phyloP scores from a whole-genome alignment of 495 filamentous ascomycete genomes.

The Xylaria palmicola region DNA sequence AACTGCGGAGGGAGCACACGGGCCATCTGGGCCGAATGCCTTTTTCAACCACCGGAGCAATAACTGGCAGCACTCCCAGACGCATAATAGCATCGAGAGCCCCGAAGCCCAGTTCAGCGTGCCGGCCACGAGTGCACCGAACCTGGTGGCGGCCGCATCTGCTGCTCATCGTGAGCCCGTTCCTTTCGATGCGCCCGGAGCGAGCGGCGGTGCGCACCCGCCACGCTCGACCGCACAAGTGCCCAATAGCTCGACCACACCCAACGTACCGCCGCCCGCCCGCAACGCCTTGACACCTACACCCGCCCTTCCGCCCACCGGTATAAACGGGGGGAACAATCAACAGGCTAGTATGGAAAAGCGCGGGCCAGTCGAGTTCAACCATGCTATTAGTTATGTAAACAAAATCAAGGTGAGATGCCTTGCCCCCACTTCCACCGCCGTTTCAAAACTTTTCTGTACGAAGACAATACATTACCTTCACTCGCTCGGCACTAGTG shows the following conservation, averaged over 20 bases:
- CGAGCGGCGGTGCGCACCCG: conserved; percentile 66
- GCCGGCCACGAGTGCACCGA: conserved; percentile 45
- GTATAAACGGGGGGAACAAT: conserved; percentile 42
- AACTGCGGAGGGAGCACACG: conserved; percentile 41
- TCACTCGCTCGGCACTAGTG: conserved; percentile 2
- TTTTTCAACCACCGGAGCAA: conserved; percentile 39
- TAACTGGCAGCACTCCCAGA: conserved; percentile 54
- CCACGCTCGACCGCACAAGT: conserved; percentile 78
- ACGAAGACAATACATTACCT: conserved; percentile 20
- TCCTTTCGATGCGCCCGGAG: conserved; percentile 49
- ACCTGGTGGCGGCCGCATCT: conserved; percentile 44
- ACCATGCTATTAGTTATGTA: conserved; percentile 99
- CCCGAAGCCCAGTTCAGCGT: conserved; percentile 54
- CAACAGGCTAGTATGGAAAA: conserved; percentile 70
- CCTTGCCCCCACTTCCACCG: conserved; percentile 19
- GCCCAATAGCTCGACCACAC: conserved; percentile 55
- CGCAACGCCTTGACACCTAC: conserved; percentile 55
- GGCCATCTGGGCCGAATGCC: conserved; percentile 33
- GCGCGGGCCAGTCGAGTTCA: conserved; percentile 95
- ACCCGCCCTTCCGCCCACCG: conserved; percentile 35
- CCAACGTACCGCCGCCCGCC: conserved; percentile 34
- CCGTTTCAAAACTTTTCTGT: conserved; percentile 21
- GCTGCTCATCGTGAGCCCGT: conserved; percentile 40
- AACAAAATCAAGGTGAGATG: conserved; percentile 94
- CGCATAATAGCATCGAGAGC: conserved; percentile 57